Percentiles rank a stretch among this genome's conserved stretches.
Evolutionary conservation across 2,329 filamentous ascomycete species (phyloP).

Genomic region (Nemania sp.): DNA sequence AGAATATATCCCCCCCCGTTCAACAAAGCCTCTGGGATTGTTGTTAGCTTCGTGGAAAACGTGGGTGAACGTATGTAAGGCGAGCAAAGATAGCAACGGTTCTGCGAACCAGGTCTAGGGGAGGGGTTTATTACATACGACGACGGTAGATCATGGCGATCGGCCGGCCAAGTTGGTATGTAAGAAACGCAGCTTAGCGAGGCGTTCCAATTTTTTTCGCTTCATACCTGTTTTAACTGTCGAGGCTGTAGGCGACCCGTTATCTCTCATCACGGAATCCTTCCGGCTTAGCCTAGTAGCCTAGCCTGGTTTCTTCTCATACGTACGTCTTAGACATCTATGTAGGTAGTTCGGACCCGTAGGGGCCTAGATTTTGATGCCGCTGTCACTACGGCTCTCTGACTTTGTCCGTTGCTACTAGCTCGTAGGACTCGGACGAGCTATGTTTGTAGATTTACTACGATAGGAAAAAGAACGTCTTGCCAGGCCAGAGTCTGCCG

Average conservation of each 20-base stretch:
- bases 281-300: slow-evolving; percentile 1
- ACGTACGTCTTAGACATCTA: not conserved
- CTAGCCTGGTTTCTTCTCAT: too few species aligned
- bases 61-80: not conserved
- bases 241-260: not conserved
- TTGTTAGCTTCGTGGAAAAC: not conserved
- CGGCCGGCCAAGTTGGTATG: too few species aligned
- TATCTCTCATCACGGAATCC: slow-evolving; percentile 11
- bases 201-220: not conserved
- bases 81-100: not conserved
- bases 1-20: not conserved
- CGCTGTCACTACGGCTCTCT: not conserved
- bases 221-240: not conserved
- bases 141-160: not conserved
- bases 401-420: slow-evolving; percentile 3
- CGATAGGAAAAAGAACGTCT: not conserved
- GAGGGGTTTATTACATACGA: not conserved
- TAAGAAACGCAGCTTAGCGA: not conserved
- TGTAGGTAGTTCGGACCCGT: not conserved
- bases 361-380: slow-evolving; percentile 12
- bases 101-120: not conserved
- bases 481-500: slow-evolving; percentile 6
- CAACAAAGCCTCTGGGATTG: not conserved
- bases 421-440: not conserved
- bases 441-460: not conserved